Conservation (phyloP, 371 early-diverging fungal genomes). For the Apophysomyces variabilis region DNA sequence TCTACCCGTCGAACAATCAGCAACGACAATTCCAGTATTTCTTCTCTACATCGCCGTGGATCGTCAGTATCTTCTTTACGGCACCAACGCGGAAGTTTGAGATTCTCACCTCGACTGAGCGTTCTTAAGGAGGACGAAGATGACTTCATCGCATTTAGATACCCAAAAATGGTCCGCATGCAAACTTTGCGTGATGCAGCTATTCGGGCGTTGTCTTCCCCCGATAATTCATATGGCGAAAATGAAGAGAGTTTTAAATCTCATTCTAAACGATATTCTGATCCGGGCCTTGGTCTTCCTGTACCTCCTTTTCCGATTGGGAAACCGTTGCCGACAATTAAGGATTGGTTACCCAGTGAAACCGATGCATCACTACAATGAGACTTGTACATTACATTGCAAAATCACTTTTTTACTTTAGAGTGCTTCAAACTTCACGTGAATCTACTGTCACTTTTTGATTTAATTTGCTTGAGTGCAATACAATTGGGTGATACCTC, state of each 20-base stretch:
- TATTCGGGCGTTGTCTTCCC: conserved; percentile 15
- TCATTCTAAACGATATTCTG: conserved; percentile 13
- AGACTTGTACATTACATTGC: no score
- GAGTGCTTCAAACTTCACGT: no score
- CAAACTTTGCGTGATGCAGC: conserved; percentile 26
- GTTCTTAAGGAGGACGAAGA: conserved; percentile 15
- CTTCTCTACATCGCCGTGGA: not conserved
- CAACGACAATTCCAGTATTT: not conserved
- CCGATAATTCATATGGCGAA: conserved; percentile 1
- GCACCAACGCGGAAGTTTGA: not conserved
- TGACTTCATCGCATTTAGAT: conserved; percentile 23
- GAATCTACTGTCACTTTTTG: no score
- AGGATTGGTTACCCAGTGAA: not conserved
- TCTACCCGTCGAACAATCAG: not conserved
- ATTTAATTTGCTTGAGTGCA: no score
- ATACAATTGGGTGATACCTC: no score
- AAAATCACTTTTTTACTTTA: no score
- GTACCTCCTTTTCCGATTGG: conserved; percentile 15
- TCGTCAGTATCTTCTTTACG: not conserved
- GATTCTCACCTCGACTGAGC: conserved; percentile 16
- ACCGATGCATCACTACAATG: not conserved
- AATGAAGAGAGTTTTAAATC: not conserved
- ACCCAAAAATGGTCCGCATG: conserved; percentile 23
- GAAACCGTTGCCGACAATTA: conserved; percentile 12
- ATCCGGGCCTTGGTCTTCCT: conserved; percentile 8